Percentiles rank a stretch among this genome's conserved stretches.
These are phyloP conservation scores for Neocucurbitaria cava DNA, from an alignment of 2,329 filamentous ascomycete species.

Conservation along the genomic window DNA sequence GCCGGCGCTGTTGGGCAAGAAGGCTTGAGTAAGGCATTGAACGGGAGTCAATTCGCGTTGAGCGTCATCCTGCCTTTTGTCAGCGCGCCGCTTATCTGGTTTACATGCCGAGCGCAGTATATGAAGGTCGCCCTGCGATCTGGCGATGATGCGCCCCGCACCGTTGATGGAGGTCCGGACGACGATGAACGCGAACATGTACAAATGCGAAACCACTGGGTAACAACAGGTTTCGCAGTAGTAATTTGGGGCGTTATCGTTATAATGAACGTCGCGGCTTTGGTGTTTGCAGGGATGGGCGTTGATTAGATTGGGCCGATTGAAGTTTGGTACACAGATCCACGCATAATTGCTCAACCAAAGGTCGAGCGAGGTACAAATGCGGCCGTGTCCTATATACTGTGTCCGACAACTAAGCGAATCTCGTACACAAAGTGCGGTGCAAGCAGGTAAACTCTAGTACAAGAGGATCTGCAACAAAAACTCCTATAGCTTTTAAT, in stretches of 20 bases:
- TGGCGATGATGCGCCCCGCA: conserved; percentile 4
- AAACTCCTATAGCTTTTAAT: no score
- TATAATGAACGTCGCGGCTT: conserved; percentile 78
- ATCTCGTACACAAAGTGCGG: no score
- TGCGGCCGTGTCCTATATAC: no score
- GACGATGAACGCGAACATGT: conserved; percentile 35
- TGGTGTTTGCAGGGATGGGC: conserved; percentile 68
- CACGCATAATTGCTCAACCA: no score
- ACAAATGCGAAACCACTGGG: conserved; percentile 77
- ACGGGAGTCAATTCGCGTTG: conserved; percentile 78
- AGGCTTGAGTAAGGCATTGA: conserved; percentile 75
- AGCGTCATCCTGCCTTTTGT: conserved; percentile 83
- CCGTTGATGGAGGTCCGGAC: conserved; percentile 19
- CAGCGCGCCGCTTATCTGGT: conserved; percentile 83
- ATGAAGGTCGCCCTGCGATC: conserved; percentile 70
- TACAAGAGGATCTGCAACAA: no score
- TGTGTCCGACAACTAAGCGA: no score
- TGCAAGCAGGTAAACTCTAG: no score
- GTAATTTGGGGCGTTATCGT: conserved; percentile 77
- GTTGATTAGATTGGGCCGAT: no score
- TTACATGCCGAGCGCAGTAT: conserved; percentile 78
- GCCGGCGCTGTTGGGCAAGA: conserved; percentile 76
- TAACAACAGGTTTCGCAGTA: conserved; percentile 64
- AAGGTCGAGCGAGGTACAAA: no score
- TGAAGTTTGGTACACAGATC: no score